Percentiles rank a stretch among this genome's conserved stretches.
These are phyloP conservation scores for Hypholoma sublateritium DNA, from an alignment of 768 basidiomycete species.

Conservation along the genomic window DNA sequence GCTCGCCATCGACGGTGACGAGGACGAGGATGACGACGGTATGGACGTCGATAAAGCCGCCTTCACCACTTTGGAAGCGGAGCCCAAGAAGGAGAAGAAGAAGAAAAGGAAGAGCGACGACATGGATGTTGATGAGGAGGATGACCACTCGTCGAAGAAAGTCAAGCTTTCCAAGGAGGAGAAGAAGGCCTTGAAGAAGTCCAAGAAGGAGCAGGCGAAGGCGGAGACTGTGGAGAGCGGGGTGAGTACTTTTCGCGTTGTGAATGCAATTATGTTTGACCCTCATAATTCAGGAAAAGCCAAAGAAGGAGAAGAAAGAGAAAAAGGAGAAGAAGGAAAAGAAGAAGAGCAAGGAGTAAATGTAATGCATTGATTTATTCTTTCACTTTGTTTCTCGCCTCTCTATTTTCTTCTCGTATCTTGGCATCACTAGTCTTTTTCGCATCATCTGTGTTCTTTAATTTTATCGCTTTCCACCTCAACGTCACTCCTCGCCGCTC, in stretches of 20 bases:
- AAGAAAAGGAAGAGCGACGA: constrained; percentile 69
- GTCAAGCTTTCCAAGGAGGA: constrained; percentile 81
- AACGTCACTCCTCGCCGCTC: not conserved
- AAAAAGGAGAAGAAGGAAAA: constrained; percentile 49
- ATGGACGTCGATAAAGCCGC: constrained; percentile 50
- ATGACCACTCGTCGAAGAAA: constrained; percentile 60
- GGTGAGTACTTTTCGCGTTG: constrained; percentile 13
- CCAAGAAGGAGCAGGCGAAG: constrained; percentile 66
- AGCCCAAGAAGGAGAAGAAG: constrained; percentile 58
- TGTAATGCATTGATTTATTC: constrained; percentile 13
- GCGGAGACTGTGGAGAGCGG: constrained; percentile 40
- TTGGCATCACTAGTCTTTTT: constrained; percentile 13
- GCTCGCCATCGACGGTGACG: constrained; percentile 68
- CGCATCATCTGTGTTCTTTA: constrained; percentile 5
- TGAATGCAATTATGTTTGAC: constrained; percentile 1
- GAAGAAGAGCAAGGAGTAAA: constrained; percentile 38
- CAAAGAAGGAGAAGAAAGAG: constrained; percentile 58
- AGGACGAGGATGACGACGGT: constrained; percentile 54
- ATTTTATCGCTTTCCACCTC: not conserved
- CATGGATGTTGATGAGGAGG: constrained; percentile 61
- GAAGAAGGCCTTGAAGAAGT: constrained; percentile 83
- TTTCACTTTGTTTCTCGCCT: constrained; percentile 15
- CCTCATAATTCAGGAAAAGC: constrained; percentile 25
- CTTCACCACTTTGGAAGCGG: constrained; percentile 58
- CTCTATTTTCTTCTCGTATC: not conserved